These are phyloP conservation scores for Penicillium bovifimosum DNA, from an alignment of 495 filamentous ascomycete genomes.

Conservation along the genomic window DNA sequence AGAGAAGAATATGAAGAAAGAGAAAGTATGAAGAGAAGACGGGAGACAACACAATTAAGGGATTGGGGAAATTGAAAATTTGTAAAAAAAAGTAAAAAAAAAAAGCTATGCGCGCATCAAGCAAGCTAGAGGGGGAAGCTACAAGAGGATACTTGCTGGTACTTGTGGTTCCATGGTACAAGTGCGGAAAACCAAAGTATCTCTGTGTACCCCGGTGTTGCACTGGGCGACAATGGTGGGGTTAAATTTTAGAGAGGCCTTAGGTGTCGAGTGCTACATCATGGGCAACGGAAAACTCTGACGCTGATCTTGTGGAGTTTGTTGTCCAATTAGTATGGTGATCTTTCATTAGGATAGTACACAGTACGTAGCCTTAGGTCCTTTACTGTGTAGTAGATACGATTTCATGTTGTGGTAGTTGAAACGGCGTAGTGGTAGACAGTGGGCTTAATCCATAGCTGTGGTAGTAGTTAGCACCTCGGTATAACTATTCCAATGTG, in stretches of 20 bases:
- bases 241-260: background rate
- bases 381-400: no score
- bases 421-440: no score
- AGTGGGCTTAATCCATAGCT: no score
- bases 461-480: no score
- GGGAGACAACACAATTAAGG: background rate
- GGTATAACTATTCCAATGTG: no score
- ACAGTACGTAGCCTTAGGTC: no score
- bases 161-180: background rate
- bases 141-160: slow-evolving; percentile 3
- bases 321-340: background rate
- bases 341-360: no score
- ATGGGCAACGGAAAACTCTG: slow-evolving; percentile 7
- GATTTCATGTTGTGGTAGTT: no score
- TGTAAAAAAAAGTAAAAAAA: slow-evolving; percentile 10
- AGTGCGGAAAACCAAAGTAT: background rate
- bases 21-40: background rate
- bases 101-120: slow-evolving; percentile 12
- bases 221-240: slow-evolving; percentile 6
- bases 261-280: slow-evolving; percentile 8
- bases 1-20: slow-evolving; percentile 1
- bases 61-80: background rate
- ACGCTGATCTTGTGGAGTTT: slow-evolving; percentile 7
- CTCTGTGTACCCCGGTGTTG: slow-evolving; percentile 1
- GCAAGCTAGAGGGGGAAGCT: slow-evolving; percentile 1